phyloP scores from a whole-genome alignment of 179 eudicot species.

The Kewa caespitosa region DNA sequence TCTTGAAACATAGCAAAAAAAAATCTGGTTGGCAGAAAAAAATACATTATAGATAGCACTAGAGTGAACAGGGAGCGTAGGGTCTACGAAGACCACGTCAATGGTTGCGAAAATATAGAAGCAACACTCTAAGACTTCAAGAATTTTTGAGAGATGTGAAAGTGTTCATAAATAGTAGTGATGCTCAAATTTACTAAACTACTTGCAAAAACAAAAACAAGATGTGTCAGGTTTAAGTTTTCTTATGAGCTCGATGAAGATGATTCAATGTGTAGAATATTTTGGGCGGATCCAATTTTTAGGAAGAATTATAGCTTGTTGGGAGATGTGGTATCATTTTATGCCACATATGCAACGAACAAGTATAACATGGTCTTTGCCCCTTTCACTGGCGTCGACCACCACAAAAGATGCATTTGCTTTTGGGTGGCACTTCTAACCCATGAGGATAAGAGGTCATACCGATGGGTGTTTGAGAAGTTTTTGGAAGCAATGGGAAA shows the following conservation, averaged over 20 bases:
- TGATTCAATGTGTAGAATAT: neutral
- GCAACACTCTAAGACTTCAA: neutral
- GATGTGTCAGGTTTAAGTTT: neutral
- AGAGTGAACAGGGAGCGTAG: neutral
- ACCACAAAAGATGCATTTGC: neutral
- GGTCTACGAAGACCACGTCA: neutral
- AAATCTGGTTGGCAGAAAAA: too few species aligned
- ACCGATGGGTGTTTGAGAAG: slow-evolving; percentile 8
- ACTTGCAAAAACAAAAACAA: too few species aligned
- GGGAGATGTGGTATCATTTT: slow-evolving; percentile 5
- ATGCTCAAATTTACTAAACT: neutral
- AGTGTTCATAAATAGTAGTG: neutral
- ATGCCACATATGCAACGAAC: slow-evolving; percentile 18
- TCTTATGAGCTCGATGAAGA: slow-evolving; percentile 6
- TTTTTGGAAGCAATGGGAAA: slow-evolving; percentile 21
- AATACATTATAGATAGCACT: too few species aligned
- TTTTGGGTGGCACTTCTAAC: neutral
- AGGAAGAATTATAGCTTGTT: slow-evolving; percentile 12
- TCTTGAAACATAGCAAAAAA: too few species aligned
- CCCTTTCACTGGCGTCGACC: slow-evolving; percentile 12
- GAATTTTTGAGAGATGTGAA: neutral
- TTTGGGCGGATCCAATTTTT: slow-evolving; percentile 9
- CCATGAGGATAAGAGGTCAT: neutral
- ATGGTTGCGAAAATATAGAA: neutral
- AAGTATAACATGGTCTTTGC: slow-evolving; percentile 10